These are phyloP conservation scores for Diaporthe aspalathi DNA, from an alignment of 2,329 filamentous ascomycete species.

Conservation along the genomic window DNA sequence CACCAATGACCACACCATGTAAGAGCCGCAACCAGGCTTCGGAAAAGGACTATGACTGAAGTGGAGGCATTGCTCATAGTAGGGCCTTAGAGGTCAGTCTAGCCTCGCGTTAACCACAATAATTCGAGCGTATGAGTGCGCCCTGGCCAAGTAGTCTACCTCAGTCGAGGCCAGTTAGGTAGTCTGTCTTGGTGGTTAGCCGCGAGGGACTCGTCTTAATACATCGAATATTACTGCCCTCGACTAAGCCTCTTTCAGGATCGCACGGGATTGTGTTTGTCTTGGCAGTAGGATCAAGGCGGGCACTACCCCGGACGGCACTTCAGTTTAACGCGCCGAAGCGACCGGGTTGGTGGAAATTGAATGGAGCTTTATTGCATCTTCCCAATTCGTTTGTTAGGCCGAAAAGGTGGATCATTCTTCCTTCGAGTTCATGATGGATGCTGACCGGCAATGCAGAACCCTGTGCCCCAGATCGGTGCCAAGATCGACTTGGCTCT, in stretches of 20 bases:
- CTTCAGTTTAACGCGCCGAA: slow-evolving; percentile 19
- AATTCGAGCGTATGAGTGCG: background rate
- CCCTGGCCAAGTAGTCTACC: background rate
- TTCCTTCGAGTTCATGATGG: background rate
- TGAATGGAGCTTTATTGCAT: background rate
- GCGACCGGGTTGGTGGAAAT: slow-evolving; percentile 22
- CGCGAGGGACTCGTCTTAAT: slow-evolving; percentile 14
- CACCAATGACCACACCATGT: slow-evolving; percentile 8
- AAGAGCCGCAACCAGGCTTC: background rate
- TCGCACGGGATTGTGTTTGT: slow-evolving; percentile 23
- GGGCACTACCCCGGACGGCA: slow-evolving; percentile 23
- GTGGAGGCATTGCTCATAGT: background rate
- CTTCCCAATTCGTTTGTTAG: slow-evolving; percentile 22
- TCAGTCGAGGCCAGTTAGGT: background rate
- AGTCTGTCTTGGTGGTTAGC: background rate
- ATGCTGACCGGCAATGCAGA: background rate
- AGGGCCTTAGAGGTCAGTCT: background rate
- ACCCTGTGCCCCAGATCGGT: background rate
- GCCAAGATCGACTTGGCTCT: slow-evolving; percentile 19
- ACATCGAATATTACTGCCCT: slow-evolving; percentile 2
- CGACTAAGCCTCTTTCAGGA: slow-evolving; percentile 23
- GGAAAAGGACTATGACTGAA: background rate
- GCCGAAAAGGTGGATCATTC: background rate
- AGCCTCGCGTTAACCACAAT: background rate
- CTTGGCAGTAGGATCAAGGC: slow-evolving; percentile 13